Percentiles rank a stretch among this genome's conserved stretches.
Evolutionary conservation across 2,329 filamentous ascomycete genomes (phyloP).

Genomic region (Davidsoniella eucalypti): DNA sequence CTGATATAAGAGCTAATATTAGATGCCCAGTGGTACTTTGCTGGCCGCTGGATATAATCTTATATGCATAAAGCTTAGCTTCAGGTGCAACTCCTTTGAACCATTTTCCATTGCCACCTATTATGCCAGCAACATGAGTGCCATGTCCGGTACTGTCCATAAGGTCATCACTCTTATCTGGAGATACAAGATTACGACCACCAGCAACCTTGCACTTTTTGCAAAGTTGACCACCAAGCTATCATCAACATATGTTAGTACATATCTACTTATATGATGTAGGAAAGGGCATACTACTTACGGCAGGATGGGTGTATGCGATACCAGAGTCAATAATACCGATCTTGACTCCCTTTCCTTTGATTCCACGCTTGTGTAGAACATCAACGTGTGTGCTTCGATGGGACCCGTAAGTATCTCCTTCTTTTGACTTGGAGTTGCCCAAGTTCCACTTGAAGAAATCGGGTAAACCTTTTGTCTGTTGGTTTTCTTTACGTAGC

Average conservation of each 20-base stretch:
- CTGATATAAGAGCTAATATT: slow-evolving; percentile 21
- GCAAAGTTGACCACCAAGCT: slow-evolving; percentile 25
- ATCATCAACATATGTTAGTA: not conserved
- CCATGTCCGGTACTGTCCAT: slow-evolving; percentile 18
- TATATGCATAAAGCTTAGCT: slow-evolving; percentile 13
- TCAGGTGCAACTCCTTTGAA: slow-evolving; percentile 16
- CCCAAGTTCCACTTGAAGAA: too few relatives aligned
- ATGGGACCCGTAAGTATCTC: too few relatives aligned
- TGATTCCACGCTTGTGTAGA: too few relatives aligned
- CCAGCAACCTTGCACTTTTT: slow-evolving; percentile 22
- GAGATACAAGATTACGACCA: too few relatives aligned
- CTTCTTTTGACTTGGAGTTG: too few relatives aligned
- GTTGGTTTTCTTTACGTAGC: too few relatives aligned
- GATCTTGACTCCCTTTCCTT: too few relatives aligned
- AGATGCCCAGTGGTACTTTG: slow-evolving; percentile 17
- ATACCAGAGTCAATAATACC: too few relatives aligned
- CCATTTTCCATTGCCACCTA: slow-evolving; percentile 11
- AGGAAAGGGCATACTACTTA: not conserved
- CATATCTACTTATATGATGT: not conserved
- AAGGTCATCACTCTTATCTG: too few relatives aligned
- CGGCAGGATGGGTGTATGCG: slow-evolving; percentile 22
- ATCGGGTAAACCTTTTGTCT: too few relatives aligned
- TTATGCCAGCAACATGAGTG: slow-evolving; percentile 21
- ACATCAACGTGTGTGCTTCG: too few relatives aligned
- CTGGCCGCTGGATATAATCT: slow-evolving; percentile 4